These are phyloP conservation scores for Leptographium wingfieldii DNA, from an alignment of 2,329 filamentous ascomycete species.

Conservation along the genomic window DNA sequence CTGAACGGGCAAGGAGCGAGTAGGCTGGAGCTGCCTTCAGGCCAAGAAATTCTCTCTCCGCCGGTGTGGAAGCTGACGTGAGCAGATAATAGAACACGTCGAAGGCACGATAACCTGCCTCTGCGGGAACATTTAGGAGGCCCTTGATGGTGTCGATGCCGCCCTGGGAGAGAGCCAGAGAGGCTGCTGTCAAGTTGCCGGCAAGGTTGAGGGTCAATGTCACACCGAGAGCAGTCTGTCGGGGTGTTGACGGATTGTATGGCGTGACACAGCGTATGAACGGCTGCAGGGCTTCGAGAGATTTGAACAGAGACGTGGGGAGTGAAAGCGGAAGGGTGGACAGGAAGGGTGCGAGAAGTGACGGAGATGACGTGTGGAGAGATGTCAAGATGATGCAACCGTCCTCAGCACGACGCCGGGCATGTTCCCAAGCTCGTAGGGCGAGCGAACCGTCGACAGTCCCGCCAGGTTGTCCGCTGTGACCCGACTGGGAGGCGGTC, in stretches of 20 bases:
- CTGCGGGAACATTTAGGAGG: conserved; percentile 64
- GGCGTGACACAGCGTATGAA: conserved; percentile 83
- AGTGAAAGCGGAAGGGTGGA: conserved; percentile 67
- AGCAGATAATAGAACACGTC: conserved; percentile 97
- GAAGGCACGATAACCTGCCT: conserved; percentile 80
- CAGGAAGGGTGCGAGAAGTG: conserved; percentile 69
- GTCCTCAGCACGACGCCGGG: conserved; percentile 84
- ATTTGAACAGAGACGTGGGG: conserved; percentile 62
- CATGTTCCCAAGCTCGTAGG: conserved; percentile 87
- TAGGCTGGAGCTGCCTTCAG: conserved; percentile 70
- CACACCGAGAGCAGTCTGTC: conserved; percentile 69
- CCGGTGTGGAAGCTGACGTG: conserved; percentile 76
- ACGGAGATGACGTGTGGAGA: conserved; percentile 78
- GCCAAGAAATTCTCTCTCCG: conserved; percentile 78
- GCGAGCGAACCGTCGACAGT: conserved; percentile 72
- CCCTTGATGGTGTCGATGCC: conserved; percentile 78
- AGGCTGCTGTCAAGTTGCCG: conserved; percentile 65
- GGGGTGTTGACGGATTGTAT: conserved; percentile 71
- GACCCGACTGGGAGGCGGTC: conserved; percentile 58
- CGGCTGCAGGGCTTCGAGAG: conserved; percentile 69
- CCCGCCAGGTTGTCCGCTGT: conserved; percentile 57
- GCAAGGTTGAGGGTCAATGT: conserved; percentile 70
- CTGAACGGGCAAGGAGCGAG: conserved; percentile 65
- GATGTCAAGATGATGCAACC: conserved; percentile 84
- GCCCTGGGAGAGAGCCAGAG: conserved; percentile 68